Conservation (phyloP, 495 filamentous ascomycete species). For the Xylaria sp. region DNA sequence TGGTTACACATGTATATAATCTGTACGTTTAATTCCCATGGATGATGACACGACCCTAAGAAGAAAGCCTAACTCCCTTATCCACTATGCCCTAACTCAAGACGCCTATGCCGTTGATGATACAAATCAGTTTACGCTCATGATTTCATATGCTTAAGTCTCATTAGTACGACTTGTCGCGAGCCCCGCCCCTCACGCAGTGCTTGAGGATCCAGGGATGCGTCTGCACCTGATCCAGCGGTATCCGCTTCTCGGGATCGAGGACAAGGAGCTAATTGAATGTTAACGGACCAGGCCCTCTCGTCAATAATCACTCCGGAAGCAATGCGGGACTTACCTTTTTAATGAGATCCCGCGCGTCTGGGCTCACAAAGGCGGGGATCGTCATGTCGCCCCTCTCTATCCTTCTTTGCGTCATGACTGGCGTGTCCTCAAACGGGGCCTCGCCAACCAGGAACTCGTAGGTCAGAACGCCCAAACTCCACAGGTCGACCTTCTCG, state of each 20-base stretch:
- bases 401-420: conserved; percentile 95
- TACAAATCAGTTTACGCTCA: conserved; percentile 32
- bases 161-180: conserved; percentile 47
- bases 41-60: conserved; percentile 12
- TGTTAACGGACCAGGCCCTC: conserved; percentile 27
- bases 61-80: conserved; percentile 24
- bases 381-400: conserved; percentile 89
- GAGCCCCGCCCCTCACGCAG: conserved; percentile 80
- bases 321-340: conserved; percentile 61
- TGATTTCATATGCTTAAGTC: conserved; percentile 22
- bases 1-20: conserved; percentile 19
- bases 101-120: conserved; percentile 31
- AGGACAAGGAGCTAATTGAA: conserved; percentile 82
- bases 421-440: conserved; percentile 92
- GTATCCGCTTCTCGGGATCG: conserved; percentile 91
- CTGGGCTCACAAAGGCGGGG: conserved; percentile 85
- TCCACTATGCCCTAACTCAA: conserved; percentile 27
- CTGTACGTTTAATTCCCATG: conserved; percentile 16
- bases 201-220: conserved; percentile 99
- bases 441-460: conserved; percentile 96
- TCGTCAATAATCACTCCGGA: background rate
- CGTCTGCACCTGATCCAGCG: conserved; percentile 84
- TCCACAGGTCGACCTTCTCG: conserved; percentile 97
- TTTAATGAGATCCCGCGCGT: conserved; percentile 92
- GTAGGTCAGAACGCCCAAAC: conserved; percentile 91